Evolutionary conservation across 176 grass and related monocot species (phyloP), one percentile per base, ranked within the genome.

Genomic region (Eleusine indica): DNA sequence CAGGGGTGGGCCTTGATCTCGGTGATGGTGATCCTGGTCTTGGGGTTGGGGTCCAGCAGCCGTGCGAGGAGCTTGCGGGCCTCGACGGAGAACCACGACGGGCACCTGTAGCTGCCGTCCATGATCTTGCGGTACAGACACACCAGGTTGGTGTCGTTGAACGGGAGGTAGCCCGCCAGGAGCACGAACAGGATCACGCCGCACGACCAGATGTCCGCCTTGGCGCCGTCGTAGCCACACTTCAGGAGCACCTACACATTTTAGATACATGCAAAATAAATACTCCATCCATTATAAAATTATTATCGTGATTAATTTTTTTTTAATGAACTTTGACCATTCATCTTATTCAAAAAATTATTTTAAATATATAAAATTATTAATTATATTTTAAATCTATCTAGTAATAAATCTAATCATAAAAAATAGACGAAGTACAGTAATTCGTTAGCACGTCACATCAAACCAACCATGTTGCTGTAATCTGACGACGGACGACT

Each of bases 151-250:
- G 86, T 88, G 21, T 91, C 89, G n/a, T 87, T 88, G 81, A 98
- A 98, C 6, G 95, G 95, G 47, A 98, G 89, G 61, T 93, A 86
- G 13, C 89, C 92, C 0, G 92, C 91, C 72, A 98, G 73, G 51
- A 98, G 87, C 41, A 93, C 87, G 84, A 91, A 98, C 7, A 95
- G 89, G 74, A 98, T 98, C 74, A 98, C 87, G 65, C 92, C 95
- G 37, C 92, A 98, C 3, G 95, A 98, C 95, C 95, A 98, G 66
- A 93, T 80, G 83, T 98, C 92, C 2, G 87, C 92, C 74, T 93
- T 93, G 0, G 92, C 91, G 6, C 95, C 92, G 82, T 98, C 91
- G 53, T 95, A 98, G 47, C 91, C 91, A 67, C 78, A 49, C 46
- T 88, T 87, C 51, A 88, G 66, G 54, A 98, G 83, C 22, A 98